phyloP scores from a whole-genome alignment of 192 early-diverging fungal species.

The Thamnidium elegans region DNA sequence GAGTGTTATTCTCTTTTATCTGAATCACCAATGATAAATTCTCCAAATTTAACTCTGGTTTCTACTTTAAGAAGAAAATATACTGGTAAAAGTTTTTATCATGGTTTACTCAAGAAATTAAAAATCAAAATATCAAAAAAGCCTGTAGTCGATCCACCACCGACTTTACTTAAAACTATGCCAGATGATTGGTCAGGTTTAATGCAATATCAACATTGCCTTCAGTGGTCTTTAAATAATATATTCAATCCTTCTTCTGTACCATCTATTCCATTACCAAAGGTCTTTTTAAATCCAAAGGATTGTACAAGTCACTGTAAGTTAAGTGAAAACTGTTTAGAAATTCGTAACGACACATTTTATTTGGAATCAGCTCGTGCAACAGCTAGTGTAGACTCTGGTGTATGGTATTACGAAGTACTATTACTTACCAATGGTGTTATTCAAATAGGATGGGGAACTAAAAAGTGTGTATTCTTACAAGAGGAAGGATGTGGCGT shows the following conservation, averaged over 20 bases:
- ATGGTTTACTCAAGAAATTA: not conserved
- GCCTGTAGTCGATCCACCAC: not conserved
- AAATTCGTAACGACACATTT: constrained; percentile 71
- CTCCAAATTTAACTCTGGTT: too few relatives aligned
- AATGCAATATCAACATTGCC: too few relatives aligned
- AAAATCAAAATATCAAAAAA: not conserved
- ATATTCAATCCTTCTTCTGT: not conserved
- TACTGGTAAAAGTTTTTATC: not conserved
- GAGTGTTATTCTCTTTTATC: not conserved
- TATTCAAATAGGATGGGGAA: constrained; percentile 80
- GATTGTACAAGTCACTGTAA: constrained; percentile 52
- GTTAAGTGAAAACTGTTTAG: constrained; percentile 44
- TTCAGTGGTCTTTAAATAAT: not conserved
- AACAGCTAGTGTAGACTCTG: constrained; percentile 48
- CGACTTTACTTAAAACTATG: too few relatives aligned
- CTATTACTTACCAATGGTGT: constrained; percentile 63
- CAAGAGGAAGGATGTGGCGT: constrained; percentile 76
- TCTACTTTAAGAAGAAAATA: not conserved
- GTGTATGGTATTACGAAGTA: constrained; percentile 74
- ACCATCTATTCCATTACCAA: constrained; percentile 14
- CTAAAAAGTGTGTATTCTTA: constrained; percentile 53
- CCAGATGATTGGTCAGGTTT: too few relatives aligned
- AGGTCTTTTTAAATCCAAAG: constrained; percentile 49
- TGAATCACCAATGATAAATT: not conserved
- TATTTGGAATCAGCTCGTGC: constrained; percentile 71